These are phyloP conservation scores for Camillea tinctor DNA, from an alignment of 2,329 filamentous ascomycete genomes.

Conservation along the genomic window DNA sequence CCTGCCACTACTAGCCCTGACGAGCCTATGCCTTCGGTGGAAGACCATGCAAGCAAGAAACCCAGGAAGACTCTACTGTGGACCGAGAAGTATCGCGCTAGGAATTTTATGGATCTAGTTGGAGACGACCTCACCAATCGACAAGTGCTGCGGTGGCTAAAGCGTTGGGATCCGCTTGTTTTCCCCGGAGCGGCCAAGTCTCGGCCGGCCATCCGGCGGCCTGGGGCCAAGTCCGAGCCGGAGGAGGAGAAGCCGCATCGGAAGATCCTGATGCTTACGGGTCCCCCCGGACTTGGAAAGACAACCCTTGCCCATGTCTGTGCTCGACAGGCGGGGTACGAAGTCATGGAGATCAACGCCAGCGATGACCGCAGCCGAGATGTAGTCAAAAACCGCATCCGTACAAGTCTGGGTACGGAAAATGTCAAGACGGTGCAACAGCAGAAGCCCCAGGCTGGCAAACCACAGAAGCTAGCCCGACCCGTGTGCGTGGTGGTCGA, in stretches of 20 bases:
- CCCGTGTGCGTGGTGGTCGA: constrained; percentile 94
- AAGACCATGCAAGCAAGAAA: constrained; percentile 38
- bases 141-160: constrained; percentile 87
- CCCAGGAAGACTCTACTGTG: constrained; percentile 65
- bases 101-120: constrained; percentile 87
- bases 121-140: constrained; percentile 94
- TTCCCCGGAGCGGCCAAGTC: constrained; percentile 73
- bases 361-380: constrained; percentile 90
- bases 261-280: constrained; percentile 87
- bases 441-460: constrained; percentile 48
- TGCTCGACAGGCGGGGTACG: constrained; percentile 91
- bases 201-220: constrained; percentile 48
- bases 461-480: constrained; percentile 68
- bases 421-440: constrained; percentile 78
- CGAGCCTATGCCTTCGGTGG: constrained; percentile 43
- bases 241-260: constrained; percentile 75
- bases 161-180: constrained; percentile 88
- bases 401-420: constrained; percentile 90
- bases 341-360: constrained; percentile 95
- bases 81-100: constrained; percentile 96
- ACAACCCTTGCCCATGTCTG: constrained; percentile 96
- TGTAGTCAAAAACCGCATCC: constrained; percentile 87
- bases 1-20: constrained; percentile 28
- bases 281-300: constrained; percentile 90
- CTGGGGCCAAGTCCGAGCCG: constrained; percentile 43